Base-by-base conservation (phyloP, 306 rosid species). In the Malus sieversii region DNA sequence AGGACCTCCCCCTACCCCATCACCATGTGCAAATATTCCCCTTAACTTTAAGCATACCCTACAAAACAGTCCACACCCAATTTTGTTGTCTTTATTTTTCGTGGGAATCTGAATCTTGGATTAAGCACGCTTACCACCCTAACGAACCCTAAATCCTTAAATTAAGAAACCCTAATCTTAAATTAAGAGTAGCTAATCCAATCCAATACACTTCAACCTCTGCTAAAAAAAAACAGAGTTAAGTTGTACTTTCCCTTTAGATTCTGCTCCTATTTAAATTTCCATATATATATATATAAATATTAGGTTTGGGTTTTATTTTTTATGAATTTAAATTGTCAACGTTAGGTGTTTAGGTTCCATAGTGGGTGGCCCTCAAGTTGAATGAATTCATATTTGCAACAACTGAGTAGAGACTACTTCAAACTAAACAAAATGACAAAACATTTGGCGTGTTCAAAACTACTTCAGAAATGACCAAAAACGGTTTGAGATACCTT, bases 1-100 rank as follows among this genome's bases (percentile, higher is more conserved):
- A 32, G 32, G 12, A 19, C 22, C 70, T 32, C 73, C 42, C 40
- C 40, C 42, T 8, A 38, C 42, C 42, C 42, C 42, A 30, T 46
- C 68, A 51, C 67, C 82, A 78, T 64, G 72, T 78, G 81, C 59
- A 63, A 38, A 63, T 71, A 71, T 78, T 78, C 77, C 72, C 71
- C n/a, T 1, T 0, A 71, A 18, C 72, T 71, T 16, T 8, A 20
- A 45, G 72, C 77, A 52, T 16, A 32, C 27, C 10, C 72, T 4
- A 33, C 8, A 66, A 11, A 20, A n/a, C 40, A 64, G 32, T 53
- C 6, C 8, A 8, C 23, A 46, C 79, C 66, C 22, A 65, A 65
- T 66, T 35, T 32, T 46, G 23, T 25, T 27, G 27, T 71, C 22
- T 52, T 23, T 64, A 25, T 57, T 20, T 33, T 35, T 0, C 40